Evolutionary conservation across 352 stramenopile species (phyloP).

Genomic region (Phytophthora nicotianae): DNA sequence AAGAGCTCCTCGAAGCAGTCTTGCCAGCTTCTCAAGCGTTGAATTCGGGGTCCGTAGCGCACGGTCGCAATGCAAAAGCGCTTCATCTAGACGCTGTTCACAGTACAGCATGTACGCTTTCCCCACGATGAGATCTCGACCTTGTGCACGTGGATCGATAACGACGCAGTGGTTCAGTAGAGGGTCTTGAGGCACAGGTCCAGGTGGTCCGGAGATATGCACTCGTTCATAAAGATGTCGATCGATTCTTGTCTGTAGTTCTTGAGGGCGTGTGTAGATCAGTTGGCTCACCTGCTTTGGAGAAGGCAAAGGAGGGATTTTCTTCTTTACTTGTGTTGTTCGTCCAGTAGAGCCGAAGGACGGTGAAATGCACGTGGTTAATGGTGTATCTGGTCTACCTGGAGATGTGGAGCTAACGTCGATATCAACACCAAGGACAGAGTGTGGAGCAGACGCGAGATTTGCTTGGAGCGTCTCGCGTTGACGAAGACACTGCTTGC

Average conservation of each 20-base stretch:
- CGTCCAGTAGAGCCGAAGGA: neutral
- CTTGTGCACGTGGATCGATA: conserved; percentile 56
- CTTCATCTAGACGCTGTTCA: conserved; percentile 64
- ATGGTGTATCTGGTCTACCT: conserved; percentile 10
- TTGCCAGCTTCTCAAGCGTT: conserved; percentile 63
- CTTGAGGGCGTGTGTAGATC: conserved; percentile 70
- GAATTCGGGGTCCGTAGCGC: conserved; percentile 57
- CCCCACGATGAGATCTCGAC: conserved; percentile 45
- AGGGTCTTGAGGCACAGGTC: conserved; percentile 62
- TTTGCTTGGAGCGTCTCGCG: conserved; percentile 48
- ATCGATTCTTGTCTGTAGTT: conserved; percentile 69
- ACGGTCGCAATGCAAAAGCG: conserved; percentile 57
- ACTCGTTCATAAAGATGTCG: conserved; percentile 60
- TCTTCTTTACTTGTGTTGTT: conserved; percentile 32
- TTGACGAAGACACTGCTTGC: conserved; percentile 61
- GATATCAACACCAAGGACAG: conserved; percentile 65
- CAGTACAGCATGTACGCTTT: conserved; percentile 66
- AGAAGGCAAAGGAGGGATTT: conserved; percentile 61
- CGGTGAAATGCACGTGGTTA: conserved; percentile 15
- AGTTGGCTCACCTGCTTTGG: conserved; percentile 60
- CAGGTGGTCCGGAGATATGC: conserved; percentile 44
- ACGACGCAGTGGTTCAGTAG: conserved; percentile 69
- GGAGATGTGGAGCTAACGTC: conserved; percentile 20
- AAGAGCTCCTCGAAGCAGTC: conserved; percentile 63
- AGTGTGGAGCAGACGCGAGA: conserved; percentile 50